Conservation (phyloP, 2,329 filamentous ascomycete genomes). For the Endoconidiophora laricicola region DNA sequence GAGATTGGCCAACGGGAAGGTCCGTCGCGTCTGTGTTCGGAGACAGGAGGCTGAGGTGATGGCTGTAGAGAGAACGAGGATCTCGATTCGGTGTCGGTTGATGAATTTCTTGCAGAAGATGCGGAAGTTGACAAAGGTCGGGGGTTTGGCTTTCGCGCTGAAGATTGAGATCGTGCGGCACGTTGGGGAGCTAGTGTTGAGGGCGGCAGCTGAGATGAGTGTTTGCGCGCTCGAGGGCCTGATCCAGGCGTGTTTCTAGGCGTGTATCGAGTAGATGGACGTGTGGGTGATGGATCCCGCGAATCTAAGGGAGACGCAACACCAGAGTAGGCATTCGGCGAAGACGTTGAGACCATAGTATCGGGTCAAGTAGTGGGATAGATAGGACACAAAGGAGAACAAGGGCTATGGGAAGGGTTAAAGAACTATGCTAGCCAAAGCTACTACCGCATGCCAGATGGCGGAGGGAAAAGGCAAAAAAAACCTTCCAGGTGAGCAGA, state of each 20-base stretch:
- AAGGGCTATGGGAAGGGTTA: neutral
- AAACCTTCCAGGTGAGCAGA: too few species aligned
- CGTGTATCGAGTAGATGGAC: slow-evolving; percentile 23
- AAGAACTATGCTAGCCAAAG: neutral
- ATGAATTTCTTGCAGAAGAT: slow-evolving; percentile 20
- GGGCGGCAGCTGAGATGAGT: slow-evolving; percentile 21
- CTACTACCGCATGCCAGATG: neutral
- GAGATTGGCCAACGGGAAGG: slow-evolving; percentile 58
- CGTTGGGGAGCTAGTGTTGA: slow-evolving; percentile 18
- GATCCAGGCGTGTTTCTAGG: slow-evolving; percentile 21
- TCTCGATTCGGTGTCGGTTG: slow-evolving; percentile 26
- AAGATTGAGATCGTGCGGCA: slow-evolving; percentile 48
- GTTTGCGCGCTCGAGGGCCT: slow-evolving; percentile 43
- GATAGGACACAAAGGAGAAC: neutral
- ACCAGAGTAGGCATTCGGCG: slow-evolving; percentile 8
- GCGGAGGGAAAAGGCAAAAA: too few species aligned
- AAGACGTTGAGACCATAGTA: slow-evolving; percentile 8
- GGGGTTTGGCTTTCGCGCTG: slow-evolving; percentile 28
- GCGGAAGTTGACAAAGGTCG: neutral
- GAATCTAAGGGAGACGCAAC: slow-evolving; percentile 23
- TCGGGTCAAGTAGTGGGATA: neutral
- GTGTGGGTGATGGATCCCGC: slow-evolving; percentile 32
- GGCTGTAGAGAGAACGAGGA: slow-evolving; percentile 22
- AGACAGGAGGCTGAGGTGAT: slow-evolving; percentile 2
- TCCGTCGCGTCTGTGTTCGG: slow-evolving; percentile 10